Evolutionary conservation across 2,329 filamentous ascomycete genomes (phyloP).

Genomic region (Colletotrichum magnum): DNA sequence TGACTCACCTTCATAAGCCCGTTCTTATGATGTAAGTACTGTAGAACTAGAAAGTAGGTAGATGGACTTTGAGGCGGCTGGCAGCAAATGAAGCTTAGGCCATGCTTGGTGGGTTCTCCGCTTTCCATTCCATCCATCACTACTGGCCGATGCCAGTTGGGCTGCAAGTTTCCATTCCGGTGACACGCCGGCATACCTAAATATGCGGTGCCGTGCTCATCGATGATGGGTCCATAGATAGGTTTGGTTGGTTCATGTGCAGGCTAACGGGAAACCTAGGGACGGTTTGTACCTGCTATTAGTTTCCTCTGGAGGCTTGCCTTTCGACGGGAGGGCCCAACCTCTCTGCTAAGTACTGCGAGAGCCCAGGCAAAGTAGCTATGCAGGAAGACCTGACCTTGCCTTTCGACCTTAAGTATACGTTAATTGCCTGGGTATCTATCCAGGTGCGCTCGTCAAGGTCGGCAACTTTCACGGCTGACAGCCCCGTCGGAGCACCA

Average conservation of each 20-base stretch:
- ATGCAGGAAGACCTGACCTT: slow-evolving; percentile 35
- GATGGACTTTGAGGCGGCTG: too few species aligned
- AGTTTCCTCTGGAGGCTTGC: slow-evolving; percentile 9
- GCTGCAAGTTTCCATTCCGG: slow-evolving; percentile 50
- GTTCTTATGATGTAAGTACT: too few species aligned
- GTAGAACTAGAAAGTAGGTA: too few species aligned
- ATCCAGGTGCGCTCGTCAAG: too few species aligned
- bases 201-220: slow-evolving; percentile 44
- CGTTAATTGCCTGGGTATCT: too few species aligned
- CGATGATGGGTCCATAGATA: slow-evolving; percentile 7
- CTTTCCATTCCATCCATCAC: too few species aligned
- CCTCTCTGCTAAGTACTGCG: background rate
- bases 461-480: too few species aligned
- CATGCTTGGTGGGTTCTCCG: too few species aligned
- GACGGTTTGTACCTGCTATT: slow-evolving; percentile 13
- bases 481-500: too few species aligned
- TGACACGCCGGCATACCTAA: slow-evolving; percentile 39
- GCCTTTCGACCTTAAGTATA: background rate
- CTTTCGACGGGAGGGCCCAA: slow-evolving; percentile 1
- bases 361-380: background rate
- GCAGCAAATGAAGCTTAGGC: too few species aligned
- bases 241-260: slow-evolving; percentile 26
- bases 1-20: too few species aligned
- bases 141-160: slow-evolving; percentile 41
- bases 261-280: background rate